Base-by-base conservation (phyloP, 2,329 filamentous ascomycete genomes). In the Seiridium cupressi region DNA sequence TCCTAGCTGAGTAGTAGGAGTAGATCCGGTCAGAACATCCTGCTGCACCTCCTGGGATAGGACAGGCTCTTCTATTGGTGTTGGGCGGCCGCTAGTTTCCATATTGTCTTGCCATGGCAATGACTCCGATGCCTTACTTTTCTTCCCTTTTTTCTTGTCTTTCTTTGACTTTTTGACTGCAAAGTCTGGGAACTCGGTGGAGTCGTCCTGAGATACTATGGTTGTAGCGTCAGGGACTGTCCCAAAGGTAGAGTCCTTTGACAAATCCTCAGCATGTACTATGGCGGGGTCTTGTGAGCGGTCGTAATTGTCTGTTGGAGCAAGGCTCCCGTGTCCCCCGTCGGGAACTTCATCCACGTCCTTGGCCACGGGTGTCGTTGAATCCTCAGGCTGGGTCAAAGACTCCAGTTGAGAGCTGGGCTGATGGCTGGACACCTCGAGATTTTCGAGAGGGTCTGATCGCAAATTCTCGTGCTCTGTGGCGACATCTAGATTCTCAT, bases 131-230 rank as follows among this genome's bases (percentile, higher is more conserved):
- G 38, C 57, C 18, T 59, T 51, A 32, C 47, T 13, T 51, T 68
- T 63, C 55, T 65, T 65, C 35, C 62, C 61, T 53, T 75, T 76
- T 46, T 68, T 64, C 51, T 65, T 65, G 46, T 64, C 60, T 53
- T 74, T 76, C 63, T 76, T 74, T 42, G 65, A 66, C 61, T 72
- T 75, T 62, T 70, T 73, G 38, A 63, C 63, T 4, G 60, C 55
- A 18, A 58, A 47, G 7, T 59, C 66, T 48, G 51, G 61, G 54
- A 61, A 49, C 32, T 69, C 64, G 31, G 60, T 48, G 51, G 46
- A 36, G 18, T 53, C 57, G 47, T 46, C 48, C 35, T 35, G 44
- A 8, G 51, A 31, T n/a, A 11, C 32, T 35, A 2, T 38, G n/a
- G n/a, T 31, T 13, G 46, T 7, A 8, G 31, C 13, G 31, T 51